Evolutionary conservation across 768 basidiomycete species (phyloP).

Genomic region (Leccinellum luteum): DNA sequence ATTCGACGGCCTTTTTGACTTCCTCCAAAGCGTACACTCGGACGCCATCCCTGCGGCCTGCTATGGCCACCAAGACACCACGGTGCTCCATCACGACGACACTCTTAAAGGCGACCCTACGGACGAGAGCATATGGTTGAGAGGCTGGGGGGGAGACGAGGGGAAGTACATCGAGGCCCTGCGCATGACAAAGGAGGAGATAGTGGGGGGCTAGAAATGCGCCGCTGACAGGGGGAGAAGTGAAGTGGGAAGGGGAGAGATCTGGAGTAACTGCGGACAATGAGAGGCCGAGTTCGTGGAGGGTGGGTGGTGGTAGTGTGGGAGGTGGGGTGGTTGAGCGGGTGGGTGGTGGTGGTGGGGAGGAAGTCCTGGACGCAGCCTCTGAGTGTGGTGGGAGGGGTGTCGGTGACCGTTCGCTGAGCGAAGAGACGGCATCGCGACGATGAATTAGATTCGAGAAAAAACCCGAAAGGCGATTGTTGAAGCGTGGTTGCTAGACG

Average conservation of each 20-base stretch:
- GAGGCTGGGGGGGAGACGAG: constrained; percentile 68
- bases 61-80: constrained; percentile 87
- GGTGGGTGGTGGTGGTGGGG: constrained; percentile 45
- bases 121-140: constrained; percentile 79
- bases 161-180: constrained; percentile 85
- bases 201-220: constrained; percentile 81
- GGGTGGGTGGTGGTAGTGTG: constrained; percentile 62
- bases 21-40: constrained; percentile 88
- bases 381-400: constrained; percentile 32
- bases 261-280: constrained; percentile 64
- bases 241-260: constrained; percentile 75
- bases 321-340: constrained; percentile 74
- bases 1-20: constrained; percentile 81
- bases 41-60: constrained; percentile 81
- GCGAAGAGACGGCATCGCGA: constrained; percentile 46
- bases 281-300: constrained; percentile 73
- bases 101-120: constrained; percentile 78
- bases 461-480: constrained; percentile 83
- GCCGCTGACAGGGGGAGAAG: constrained; percentile 70
- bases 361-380: constrained; percentile 48
- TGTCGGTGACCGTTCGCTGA: constrained; percentile 32
- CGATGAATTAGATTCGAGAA: constrained; percentile 76
- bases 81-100: constrained; percentile 94
- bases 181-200: constrained; percentile 79
- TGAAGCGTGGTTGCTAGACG: constrained; percentile 49